Base-by-base conservation (phyloP, 352 stramenopile species). In the Albugo candida region DNA sequence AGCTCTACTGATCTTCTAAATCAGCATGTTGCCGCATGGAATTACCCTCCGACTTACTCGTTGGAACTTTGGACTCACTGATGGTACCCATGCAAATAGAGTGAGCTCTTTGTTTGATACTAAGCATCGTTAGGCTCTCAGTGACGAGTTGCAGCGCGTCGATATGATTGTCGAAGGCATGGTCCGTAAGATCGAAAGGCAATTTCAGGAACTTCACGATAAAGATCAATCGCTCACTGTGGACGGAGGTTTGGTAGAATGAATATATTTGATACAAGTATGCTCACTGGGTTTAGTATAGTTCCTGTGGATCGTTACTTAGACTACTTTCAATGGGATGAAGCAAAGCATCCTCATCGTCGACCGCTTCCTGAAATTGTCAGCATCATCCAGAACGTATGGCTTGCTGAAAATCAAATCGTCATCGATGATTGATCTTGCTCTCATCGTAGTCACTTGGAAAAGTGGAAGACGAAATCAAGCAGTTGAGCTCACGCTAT, bases 241-340 rank as follows among this genome's bases (percentile, higher is more conserved):
- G 19, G 78, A 91, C 16, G 78, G 78, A 61, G n/a, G n/a, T n/a
- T n/a, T n/a, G 76, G 76, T 86, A 47, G 45, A 18, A 20, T 44
- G 17, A 13, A 2, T 11, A 19, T 31, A 14, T 17, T 13, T 13
- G 13, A 1, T 52, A 35, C 2, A 13, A 13, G 17, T 11, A 17
- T 47, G 8, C 17, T 49, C 10, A 11, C 21, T 20, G 5, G 14
- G 1, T 47, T 12, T 1, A 38, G 17, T 60, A 36, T 42, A 80
- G 83, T 97, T 40, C 84, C 92, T 2, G 74, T 96, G 45, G 76
- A 89, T 46, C 78, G 87, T 40, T 98, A 97, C 65, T 73, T 98
- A 51, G 81, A 95, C 59, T 92, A 95, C 64, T 98, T 98, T 61
- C 92, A 88, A 38, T 98, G 93, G 94, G 94, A 99, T 59, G 94